Evolutionary conservation across 2,329 filamentous ascomycete species (phyloP), one percentile per base, ranked within the genome.

Genomic region (Tolypocladium tundrense): DNA sequence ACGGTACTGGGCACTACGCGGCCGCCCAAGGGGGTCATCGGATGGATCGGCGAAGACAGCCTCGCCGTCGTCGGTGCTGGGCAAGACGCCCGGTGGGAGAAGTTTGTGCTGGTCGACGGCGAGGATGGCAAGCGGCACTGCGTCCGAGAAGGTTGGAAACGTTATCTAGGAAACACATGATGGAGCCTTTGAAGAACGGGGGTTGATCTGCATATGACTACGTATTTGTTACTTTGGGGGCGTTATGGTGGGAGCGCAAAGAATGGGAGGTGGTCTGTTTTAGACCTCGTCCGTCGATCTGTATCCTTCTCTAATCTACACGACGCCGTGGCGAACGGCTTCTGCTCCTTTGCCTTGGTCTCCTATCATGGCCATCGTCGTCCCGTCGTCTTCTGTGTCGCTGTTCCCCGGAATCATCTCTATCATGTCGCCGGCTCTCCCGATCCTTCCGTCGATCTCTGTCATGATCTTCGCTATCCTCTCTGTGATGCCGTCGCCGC

Each of bases 51-150:
- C 62, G 88, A 96, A 62, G 77, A 84, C 27, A 88, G 82, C 19
- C 75, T 96, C 13, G 75, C 92, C 1, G 86, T 96, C 1, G 78
- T 96, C 54, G 88, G 91, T 4, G 88, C 90, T 1, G 91, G 91
- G 0, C 80, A 82, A 60, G 89, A 94, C 68, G 88, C 88, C 19
- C 80, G 88, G 55, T 97, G 92, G 91, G 91, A 97, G 75, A 91
- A 88, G 60, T 96, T 96, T 66, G 77, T 86, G 24, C 76, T 95
- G 55, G 79, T 79, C n/a, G 80, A 87, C 57, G 82, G 81, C 16
- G 81, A 86, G 27, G 85, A 88, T 61, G 88, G 89, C 11, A 84
- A 82, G 63, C 79, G 85, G 51, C 77, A 83, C 55, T 83, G 88
- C 61, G 74, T 84, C 37, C 80, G 88, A 61, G 87, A 92, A 66